A percentile compares a stretch with the other conserved stretches of the same genome.
These are phyloP conservation scores for Talaromyces piceae DNA, from an alignment of 2,329 filamentous ascomycete genomes.

Conservation along the genomic window DNA sequence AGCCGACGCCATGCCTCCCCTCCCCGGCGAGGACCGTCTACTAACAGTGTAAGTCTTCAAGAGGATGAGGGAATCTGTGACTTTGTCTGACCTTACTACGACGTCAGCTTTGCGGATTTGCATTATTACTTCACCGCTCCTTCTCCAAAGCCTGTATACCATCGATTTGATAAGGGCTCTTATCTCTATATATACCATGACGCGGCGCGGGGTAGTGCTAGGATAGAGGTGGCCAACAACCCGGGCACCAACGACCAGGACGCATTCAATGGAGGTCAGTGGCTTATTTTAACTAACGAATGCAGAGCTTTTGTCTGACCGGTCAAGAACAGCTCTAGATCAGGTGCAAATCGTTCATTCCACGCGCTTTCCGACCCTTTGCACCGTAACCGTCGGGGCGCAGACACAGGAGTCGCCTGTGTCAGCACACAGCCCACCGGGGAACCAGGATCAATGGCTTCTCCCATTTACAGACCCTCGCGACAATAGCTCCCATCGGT, in stretches of 20 bases:
- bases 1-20: constrained; percentile 35
- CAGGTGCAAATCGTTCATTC: constrained; percentile 48
- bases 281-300: not conserved
- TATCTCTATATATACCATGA: constrained; percentile 60
- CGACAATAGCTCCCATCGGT: constrained; percentile 46
- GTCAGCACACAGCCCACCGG: constrained; percentile 18
- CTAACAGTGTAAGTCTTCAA: constrained; percentile 37
- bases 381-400: constrained; percentile 50
- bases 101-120: constrained; percentile 52
- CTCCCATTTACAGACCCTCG: constrained; percentile 47
- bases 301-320: not conserved
- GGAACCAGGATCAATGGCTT: constrained; percentile 46
- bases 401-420: constrained; percentile 21
- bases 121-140: constrained; percentile 58
- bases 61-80: not conserved
- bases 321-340: constrained; percentile 39
- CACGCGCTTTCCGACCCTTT: constrained; percentile 52
- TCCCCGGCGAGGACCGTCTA: constrained; percentile 39
- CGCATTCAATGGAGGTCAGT: constrained; percentile 54
- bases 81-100: constrained; percentile 11
- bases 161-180: constrained; percentile 58
- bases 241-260: constrained; percentile 57
- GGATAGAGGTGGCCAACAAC: constrained; percentile 58
- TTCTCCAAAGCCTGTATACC: constrained; percentile 47
- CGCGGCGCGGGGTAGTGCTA: constrained; percentile 43